These are phyloP conservation scores for Clavariopsis aquatica DNA, from an alignment of 495 filamentous ascomycete species.

Conservation along the genomic window DNA sequence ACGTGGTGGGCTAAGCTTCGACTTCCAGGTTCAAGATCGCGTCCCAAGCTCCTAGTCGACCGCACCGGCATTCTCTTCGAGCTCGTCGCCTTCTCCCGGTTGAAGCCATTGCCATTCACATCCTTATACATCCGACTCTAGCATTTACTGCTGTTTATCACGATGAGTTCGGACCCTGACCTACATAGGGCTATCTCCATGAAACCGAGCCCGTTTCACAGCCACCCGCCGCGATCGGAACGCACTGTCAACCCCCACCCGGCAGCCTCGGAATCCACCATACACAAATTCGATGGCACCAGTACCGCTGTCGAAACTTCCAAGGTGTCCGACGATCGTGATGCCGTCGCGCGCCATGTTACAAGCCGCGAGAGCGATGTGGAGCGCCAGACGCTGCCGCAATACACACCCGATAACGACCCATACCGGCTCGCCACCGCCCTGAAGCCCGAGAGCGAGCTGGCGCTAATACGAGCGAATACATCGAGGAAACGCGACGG, in stretches of 20 bases:
- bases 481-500: slow-evolving; percentile 73
- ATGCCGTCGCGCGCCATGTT: slow-evolving; percentile 52
- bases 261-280: slow-evolving; percentile 2
- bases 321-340: slow-evolving; percentile 46
- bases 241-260: slow-evolving; percentile 34
- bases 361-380: slow-evolving; percentile 44
- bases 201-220: slow-evolving; percentile 48
- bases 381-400: slow-evolving; percentile 64
- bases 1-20: not conserved
- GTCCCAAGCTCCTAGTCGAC: not conserved
- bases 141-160: not conserved
- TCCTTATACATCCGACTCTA: not conserved
- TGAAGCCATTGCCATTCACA: not conserved
- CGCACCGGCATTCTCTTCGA: not conserved
- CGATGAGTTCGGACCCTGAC: slow-evolving; percentile 40
- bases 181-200: slow-evolving; percentile 45
- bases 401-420: slow-evolving; percentile 66
- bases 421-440: slow-evolving; percentile 78
- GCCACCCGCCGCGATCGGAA: slow-evolving; percentile 37
- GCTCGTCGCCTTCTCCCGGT: not conserved
- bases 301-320: slow-evolving; percentile 49
- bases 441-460: slow-evolving; percentile 76
- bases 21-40: no score
- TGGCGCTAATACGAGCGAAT: slow-evolving; percentile 79
- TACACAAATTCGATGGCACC: slow-evolving; percentile 30